Conservation (phyloP, 2,329 filamentous ascomycete species). For the Teratosphaeria nubilosa region DNA sequence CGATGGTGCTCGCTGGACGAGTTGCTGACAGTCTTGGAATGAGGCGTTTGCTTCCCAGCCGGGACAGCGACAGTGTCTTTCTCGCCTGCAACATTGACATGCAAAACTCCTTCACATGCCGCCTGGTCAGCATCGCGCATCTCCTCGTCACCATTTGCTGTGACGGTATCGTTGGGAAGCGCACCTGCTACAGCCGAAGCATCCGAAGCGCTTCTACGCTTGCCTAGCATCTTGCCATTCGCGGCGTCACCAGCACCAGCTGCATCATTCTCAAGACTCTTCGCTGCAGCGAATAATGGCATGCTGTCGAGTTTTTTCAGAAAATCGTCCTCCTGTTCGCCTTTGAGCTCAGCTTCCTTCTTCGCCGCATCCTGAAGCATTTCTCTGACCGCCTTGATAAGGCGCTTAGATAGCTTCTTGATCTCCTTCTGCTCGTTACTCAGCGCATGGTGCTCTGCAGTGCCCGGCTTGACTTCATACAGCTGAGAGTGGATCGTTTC, state of each 20-base stretch:
- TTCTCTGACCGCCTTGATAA: slow-evolving; percentile 72
- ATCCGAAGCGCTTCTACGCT: slow-evolving; percentile 20
- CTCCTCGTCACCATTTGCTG: slow-evolving; percentile 13
- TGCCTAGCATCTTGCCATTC: slow-evolving; percentile 9
- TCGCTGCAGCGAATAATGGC: slow-evolving; percentile 44
- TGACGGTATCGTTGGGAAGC: slow-evolving; percentile 11
- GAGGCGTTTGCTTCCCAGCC: slow-evolving; percentile 12
- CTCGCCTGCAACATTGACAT: slow-evolving; percentile 11
- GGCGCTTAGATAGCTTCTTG: slow-evolving; percentile 77
- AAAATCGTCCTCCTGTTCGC: slow-evolving; percentile 58
- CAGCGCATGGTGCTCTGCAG: slow-evolving; percentile 31
- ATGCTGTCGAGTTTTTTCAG: slow-evolving; percentile 64
- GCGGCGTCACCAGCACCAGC: slow-evolving; percentile 10
- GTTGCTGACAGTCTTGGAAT: slow-evolving; percentile 14
- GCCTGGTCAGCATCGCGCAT: slow-evolving; percentile 23
- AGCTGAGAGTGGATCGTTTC: slow-evolving; percentile 33
- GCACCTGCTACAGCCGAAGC: slow-evolving; percentile 33
- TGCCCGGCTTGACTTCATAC: slow-evolving; percentile 25
- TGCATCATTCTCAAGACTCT: slow-evolving; percentile 31
- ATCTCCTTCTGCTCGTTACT: slow-evolving; percentile 64
- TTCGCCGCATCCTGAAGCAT: slow-evolving; percentile 64
- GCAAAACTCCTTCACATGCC: slow-evolving; percentile 16
- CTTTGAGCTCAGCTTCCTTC: slow-evolving; percentile 71
- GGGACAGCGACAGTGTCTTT: slow-evolving; percentile 10
- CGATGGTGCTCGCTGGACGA: slow-evolving; percentile 4